Conservation (phyloP, 441 rosid genomes). For the Metrosideros polymorpha region DNA sequence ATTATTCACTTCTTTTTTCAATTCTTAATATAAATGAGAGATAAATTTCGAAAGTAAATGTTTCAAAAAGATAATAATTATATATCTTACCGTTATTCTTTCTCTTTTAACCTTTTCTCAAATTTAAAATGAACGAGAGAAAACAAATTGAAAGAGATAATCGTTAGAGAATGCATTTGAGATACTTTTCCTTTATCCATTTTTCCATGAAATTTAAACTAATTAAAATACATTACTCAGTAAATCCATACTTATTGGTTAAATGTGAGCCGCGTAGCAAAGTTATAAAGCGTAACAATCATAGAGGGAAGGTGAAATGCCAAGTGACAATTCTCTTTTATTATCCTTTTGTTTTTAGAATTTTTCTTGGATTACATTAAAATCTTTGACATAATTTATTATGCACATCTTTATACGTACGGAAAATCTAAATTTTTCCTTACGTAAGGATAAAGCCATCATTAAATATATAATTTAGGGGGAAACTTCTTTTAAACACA, state of each 20-base stretch:
- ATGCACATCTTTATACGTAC: too few relatives aligned
- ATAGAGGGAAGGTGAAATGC: neutral
- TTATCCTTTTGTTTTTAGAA: too few relatives aligned
- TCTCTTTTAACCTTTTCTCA: neutral
- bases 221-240: neutral
- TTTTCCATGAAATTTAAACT: neutral
- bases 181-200: neutral
- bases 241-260: neutral
- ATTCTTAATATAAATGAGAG: neutral
- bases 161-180: neutral
- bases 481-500: too few relatives aligned
- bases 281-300: neutral
- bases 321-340: too few relatives aligned
- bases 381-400: too few relatives aligned
- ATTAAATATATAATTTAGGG: too few relatives aligned
- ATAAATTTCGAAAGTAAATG: neutral
- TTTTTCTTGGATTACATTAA: too few relatives aligned
- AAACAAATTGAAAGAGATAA: neutral
- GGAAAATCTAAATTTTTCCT: too few relatives aligned
- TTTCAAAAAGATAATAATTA: neutral
- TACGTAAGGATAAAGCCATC: too few relatives aligned
- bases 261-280: neutral
- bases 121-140: neutral
- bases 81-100: neutral
- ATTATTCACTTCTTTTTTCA: neutral